Percentiles rank a stretch among this genome's conserved stretches.
These are phyloP conservation scores for Anethum foeniculum DNA, from an alignment of 140 eudicot species.

Conservation along the genomic window DNA sequence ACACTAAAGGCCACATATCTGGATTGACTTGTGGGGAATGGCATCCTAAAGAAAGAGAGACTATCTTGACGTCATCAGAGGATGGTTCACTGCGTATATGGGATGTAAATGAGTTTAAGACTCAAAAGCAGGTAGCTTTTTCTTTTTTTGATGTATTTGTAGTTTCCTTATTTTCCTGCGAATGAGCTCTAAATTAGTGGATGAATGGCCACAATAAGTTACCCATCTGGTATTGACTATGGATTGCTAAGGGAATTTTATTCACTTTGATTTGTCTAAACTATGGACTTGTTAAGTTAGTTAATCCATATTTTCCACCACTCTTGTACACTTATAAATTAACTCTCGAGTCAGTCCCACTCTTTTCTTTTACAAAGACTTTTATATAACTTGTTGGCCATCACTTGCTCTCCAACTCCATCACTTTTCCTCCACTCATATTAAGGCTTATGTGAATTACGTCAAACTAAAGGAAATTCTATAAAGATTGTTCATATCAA, in stretches of 20 bases:
- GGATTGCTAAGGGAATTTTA: background rate
- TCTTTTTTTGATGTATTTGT: background rate
- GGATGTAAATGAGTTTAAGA: constrained; percentile 90
- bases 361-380: background rate
- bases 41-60: constrained; percentile 86
- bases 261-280: background rate
- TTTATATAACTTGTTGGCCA: background rate
- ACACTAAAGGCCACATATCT: constrained; percentile 93
- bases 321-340: background rate
- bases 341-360: background rate
- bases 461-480: background rate
- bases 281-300: background rate
- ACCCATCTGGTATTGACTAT: background rate
- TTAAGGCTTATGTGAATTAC: background rate
- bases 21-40: constrained; percentile 99
- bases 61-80: constrained; percentile 86
- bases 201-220: background rate
- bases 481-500: no score
- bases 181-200: background rate
- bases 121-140: constrained; percentile 77
- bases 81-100: constrained; percentile 95
- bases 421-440: background rate
- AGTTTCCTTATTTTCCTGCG: background rate
- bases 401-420: background rate
- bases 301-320: background rate